Percentiles rank a stretch among this genome's conserved stretches.
phyloP scores from a whole-genome alignment of 192 early-diverging fungal species.

The Funneliformis mosseae region DNA sequence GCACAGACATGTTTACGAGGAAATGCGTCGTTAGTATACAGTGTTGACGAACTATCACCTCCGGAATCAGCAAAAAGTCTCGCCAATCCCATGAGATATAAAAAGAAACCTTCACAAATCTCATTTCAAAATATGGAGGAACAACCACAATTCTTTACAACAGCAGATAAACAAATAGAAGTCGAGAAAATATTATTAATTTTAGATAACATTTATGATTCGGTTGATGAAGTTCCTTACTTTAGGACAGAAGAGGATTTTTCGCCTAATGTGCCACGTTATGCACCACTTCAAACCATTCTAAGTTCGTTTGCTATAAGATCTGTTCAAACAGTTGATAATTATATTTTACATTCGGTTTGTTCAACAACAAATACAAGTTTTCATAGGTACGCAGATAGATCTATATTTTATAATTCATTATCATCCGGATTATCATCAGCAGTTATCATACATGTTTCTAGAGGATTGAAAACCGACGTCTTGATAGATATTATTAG shows the following conservation, averaged over 20 bases:
- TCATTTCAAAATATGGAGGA: background rate
- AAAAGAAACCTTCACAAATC: background rate
- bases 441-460: background rate
- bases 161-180: constrained; percentile 19
- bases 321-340: constrained; percentile 4
- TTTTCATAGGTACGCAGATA: constrained; percentile 29
- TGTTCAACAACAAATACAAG: constrained; percentile 21
- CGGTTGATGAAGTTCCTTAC: constrained; percentile 10
- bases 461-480: constrained; percentile 6
- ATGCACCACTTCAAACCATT: constrained; percentile 9
- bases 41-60: background rate
- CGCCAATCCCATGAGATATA: background rate
- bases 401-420: constrained; percentile 41
- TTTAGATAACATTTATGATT: constrained; percentile 25
- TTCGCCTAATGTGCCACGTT: background rate
- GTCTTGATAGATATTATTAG: constrained; percentile 26
- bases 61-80: background rate
- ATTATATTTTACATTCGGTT: background rate
- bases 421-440: constrained; percentile 38
- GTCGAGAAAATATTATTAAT: background rate
- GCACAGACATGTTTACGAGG: background rate
- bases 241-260: constrained; percentile 24
- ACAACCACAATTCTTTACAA: background rate
- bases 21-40: background rate
- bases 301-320: background rate